A percentile compares a stretch with the other conserved stretches of the same genome.
These are phyloP conservation scores for Leishmania turanica DNA, from an alignment of 208 protist species.

Conservation along the genomic window DNA sequence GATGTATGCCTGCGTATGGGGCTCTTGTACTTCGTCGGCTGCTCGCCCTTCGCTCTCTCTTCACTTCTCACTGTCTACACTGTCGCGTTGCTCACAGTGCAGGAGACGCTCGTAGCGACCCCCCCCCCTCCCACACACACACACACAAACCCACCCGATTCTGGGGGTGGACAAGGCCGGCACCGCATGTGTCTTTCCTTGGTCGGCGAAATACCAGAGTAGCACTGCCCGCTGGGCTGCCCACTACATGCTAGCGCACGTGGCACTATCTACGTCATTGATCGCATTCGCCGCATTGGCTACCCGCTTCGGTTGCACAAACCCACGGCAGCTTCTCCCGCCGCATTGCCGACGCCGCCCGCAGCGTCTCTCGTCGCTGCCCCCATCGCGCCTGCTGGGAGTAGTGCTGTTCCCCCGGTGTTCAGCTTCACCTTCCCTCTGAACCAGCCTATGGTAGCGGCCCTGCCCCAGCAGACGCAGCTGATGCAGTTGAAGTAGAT, in stretches of 20 bases:
- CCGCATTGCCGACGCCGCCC: neutral
- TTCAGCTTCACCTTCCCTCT: neutral
- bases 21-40: neutral
- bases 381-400: neutral
- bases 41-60: neutral
- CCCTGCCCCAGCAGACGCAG: neutral
- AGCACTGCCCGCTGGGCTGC: conserved; percentile 21
- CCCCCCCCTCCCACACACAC: neutral
- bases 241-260: conserved; percentile 11
- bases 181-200: conserved; percentile 25
- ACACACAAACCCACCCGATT: neutral
- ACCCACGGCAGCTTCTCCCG: neutral
- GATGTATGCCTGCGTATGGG: neutral
- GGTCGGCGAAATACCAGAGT: conserved; percentile 9
- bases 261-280: conserved; percentile 22
- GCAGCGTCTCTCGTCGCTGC: neutral
- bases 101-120: neutral
- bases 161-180: neutral
- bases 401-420: neutral
- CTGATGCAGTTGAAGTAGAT: neutral
- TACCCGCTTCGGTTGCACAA: neutral
- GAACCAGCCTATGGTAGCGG: neutral
- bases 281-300: conserved; percentile 24
- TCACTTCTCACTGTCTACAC: neutral
- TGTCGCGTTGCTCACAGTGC: neutral